Conservation (phyloP, 208 protist genomes). For the Perkinsela sp. region DNA sequence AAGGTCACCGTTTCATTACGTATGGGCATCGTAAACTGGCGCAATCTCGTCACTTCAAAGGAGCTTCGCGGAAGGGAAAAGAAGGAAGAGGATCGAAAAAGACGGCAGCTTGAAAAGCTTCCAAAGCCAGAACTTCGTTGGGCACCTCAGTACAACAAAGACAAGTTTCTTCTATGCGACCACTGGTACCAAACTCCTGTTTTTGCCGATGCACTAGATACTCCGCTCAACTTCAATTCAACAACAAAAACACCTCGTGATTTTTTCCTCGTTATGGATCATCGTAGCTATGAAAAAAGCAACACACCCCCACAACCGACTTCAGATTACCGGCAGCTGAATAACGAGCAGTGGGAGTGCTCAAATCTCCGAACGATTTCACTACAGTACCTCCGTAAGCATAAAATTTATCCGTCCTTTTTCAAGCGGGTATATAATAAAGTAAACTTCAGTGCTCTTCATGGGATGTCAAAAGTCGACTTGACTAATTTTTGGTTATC, state of each 20-base stretch:
- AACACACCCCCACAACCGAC: conserved; percentile 25
- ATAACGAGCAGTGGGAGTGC: conserved; percentile 17
- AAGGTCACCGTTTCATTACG: too few species aligned
- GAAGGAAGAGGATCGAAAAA: conserved; percentile 43
- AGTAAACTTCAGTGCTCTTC: conserved; percentile 51
- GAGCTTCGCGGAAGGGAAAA: conserved; percentile 46
- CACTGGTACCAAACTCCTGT: conserved; percentile 62
- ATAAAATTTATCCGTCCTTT: conserved; percentile 33
- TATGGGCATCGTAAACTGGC: too few species aligned
- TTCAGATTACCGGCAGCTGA: conserved; percentile 27
- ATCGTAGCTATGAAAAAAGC: conserved; percentile 35
- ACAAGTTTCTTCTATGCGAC: conserved; percentile 56
- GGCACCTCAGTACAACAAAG: conserved; percentile 59
- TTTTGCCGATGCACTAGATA: conserved; percentile 58
- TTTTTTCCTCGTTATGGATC: conserved; percentile 64
- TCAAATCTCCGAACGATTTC: conserved; percentile 14
- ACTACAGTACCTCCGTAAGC: conserved; percentile 37
- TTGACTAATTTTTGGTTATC: conserved; percentile 61
- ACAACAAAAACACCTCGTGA: conserved; percentile 30
- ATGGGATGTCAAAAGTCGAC: conserved; percentile 16
- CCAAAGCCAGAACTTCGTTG: conserved; percentile 39
- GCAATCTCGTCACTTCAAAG: too few species aligned
- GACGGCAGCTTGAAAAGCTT: conserved; percentile 57
- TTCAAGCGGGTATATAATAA: conserved; percentile 21
- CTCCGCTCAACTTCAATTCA: conserved; percentile 36